Base-by-base conservation (phyloP, 148 eudicot genomes). In the Pouteria glomerata region DNA sequence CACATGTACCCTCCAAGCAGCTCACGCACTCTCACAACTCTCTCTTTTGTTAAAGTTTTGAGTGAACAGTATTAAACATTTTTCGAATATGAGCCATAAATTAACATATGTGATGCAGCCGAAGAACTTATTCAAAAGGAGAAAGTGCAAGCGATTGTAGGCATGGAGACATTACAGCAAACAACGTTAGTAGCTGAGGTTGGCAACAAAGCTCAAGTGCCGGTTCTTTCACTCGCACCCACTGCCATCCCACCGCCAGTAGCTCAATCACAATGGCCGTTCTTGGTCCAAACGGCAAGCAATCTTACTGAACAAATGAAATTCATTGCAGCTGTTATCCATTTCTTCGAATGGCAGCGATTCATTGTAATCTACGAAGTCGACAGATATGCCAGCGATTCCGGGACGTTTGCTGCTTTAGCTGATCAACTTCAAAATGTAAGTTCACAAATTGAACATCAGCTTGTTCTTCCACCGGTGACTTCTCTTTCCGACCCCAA, bases 281-380 rank as follows among this genome's bases (percentile, higher is more conserved):
- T n/a, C n/a, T n/a, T n/a, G n/a, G n/a, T n/a, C n/a, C n/a, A 23
- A 72, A 42, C 2, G 80, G 84, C 76, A 78, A 45, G 68, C 80
- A 18, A 69, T 86, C 30, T 56, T n/a, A n/a, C n/a, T n/a, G n/a
- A n/a, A n/a, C n/a, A n/a, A n/a, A n/a, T n/a, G n/a, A n/a, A n/a
- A n/a, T n/a, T n/a, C n/a, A n/a, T n/a, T n/a, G n/a, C n/a, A n/a
- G n/a, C n/a, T n/a, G n/a, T n/a, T n/a, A n/a, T 84, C 14, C 48
- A 31, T 3, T 77, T 64, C n/a, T 82, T 68, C 79, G 61, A 74
- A 44, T 86, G 90, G 90, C 59, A 57, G 57, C 76, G 66, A 26
- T 83, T 84, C n/a, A 70, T 86, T 10, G 81, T 44, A 13, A 79
- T 86, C 1, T 84, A 82, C 34, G 90, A 86, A 55, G 79, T 74